phyloP scores from a whole-genome alignment of 1,139 yeast species.

The Yamadazyma atmosphaerica region DNA sequence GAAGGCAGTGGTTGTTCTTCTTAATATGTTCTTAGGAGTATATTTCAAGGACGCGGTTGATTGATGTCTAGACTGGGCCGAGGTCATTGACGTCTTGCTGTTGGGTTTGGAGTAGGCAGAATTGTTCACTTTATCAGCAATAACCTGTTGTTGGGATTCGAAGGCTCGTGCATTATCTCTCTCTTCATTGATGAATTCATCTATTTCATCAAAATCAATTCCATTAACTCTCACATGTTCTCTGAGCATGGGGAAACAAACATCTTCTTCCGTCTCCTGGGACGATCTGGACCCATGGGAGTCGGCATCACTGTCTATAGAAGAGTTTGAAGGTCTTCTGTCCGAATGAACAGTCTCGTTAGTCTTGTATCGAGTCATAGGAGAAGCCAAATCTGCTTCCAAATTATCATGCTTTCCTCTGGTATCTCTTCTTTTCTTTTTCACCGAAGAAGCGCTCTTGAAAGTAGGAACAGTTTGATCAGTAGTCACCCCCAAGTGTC shows the following conservation, averaged over 20 bases:
- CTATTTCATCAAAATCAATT: slow-evolving; percentile 77
- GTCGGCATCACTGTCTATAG: slow-evolving; percentile 62
- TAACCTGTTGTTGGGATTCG: slow-evolving; percentile 31
- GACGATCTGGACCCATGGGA: slow-evolving; percentile 73
- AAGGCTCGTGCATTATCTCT: slow-evolving; percentile 27
- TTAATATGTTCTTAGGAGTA: slow-evolving; percentile 48
- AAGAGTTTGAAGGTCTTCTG: slow-evolving; percentile 36
- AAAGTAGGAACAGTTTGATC: slow-evolving; percentile 5
- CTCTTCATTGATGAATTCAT: slow-evolving; percentile 66
- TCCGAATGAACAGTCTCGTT: slow-evolving; percentile 30
- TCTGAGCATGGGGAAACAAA: slow-evolving; percentile 90
- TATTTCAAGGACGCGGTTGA: slow-evolving; percentile 59
- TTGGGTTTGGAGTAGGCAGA: neutral
- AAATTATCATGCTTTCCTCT: slow-evolving; percentile 21
- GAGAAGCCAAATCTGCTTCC: slow-evolving; percentile 31
- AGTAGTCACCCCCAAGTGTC: slow-evolving; percentile 14
- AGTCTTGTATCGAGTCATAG: slow-evolving; percentile 33
- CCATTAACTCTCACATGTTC: slow-evolving; percentile 70
- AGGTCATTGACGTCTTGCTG: slow-evolving; percentile 7
- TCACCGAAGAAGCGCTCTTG: slow-evolving; percentile 7
- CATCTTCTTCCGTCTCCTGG: slow-evolving; percentile 94
- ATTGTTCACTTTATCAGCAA: slow-evolving; percentile 20
- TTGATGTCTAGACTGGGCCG: slow-evolving; percentile 16
- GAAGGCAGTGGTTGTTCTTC: slow-evolving; percentile 17
- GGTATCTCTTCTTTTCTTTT: slow-evolving; percentile 16